Evolutionary conservation across 2,329 filamentous ascomycete species (phyloP).

Genomic region (Pyrenophora graminea): DNA sequence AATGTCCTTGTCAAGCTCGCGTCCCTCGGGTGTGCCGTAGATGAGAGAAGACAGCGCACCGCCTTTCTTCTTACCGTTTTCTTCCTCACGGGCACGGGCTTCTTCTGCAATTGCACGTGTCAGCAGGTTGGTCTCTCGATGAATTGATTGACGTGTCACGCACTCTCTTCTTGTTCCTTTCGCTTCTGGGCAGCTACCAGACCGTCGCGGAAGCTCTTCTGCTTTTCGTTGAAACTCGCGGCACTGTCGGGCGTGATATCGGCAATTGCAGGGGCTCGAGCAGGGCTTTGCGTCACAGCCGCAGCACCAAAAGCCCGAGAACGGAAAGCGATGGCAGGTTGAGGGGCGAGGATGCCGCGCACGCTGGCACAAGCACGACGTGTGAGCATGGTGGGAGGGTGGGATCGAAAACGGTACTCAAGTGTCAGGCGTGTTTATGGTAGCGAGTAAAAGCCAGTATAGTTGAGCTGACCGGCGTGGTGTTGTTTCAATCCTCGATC

Average conservation of each 20-base stretch:
- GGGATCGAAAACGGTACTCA: background rate
- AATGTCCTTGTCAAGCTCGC: constrained; percentile 92
- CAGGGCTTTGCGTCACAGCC: constrained; percentile 29
- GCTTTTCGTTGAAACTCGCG: constrained; percentile 77
- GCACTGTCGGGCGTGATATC: constrained; percentile 78
- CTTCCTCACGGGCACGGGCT: constrained; percentile 64
- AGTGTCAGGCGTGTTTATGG: background rate
- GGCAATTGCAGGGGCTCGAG: constrained; percentile 70
- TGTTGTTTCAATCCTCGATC: constrained; percentile 3
- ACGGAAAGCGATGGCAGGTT: constrained; percentile 16
- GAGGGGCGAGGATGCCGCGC: constrained; percentile 27
- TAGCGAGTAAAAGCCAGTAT: background rate
- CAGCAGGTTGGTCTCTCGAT: constrained; percentile 50
- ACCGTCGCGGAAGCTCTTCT: constrained; percentile 84
- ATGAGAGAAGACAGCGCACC: constrained; percentile 81
- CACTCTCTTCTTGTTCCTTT: constrained; percentile 84
- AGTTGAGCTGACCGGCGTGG: background rate
- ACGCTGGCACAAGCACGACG: constrained; percentile 36
- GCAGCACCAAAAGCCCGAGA: constrained; percentile 38
- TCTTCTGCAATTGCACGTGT: constrained; percentile 54
- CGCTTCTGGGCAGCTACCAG: constrained; percentile 74
- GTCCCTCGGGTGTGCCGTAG: constrained; percentile 94
- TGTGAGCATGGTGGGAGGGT: constrained; percentile 35
- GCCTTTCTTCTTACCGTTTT: constrained; percentile 66
- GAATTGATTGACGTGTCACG: constrained; percentile 53